These are phyloP conservation scores for Rhodotorula sp. DNA, from an alignment of 1,284 basidiomycete genomes.

Conservation along the genomic window DNA sequence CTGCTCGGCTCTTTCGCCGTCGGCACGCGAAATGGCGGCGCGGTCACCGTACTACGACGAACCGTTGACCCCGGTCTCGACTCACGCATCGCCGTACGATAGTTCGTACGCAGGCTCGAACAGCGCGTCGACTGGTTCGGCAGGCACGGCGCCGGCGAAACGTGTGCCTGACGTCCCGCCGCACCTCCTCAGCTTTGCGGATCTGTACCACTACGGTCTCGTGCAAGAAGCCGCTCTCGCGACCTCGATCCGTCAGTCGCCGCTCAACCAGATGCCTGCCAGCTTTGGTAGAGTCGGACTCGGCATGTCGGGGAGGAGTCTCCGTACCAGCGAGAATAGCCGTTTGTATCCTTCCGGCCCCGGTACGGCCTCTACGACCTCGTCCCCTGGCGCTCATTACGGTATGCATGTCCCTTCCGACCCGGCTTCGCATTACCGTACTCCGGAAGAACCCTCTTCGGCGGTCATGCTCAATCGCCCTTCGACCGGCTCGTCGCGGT, in stretches of 20 bases:
- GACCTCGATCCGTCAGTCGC: conserved; percentile 27
- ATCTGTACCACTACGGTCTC: conserved; percentile 40
- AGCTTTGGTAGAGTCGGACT: conserved; percentile 17
- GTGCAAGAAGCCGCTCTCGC: conserved; percentile 18
- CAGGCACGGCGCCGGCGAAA: too few species aligned
- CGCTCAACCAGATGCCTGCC: conserved; percentile 6
- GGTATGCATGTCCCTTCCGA: conserved; percentile 20
- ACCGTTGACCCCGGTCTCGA: conserved; percentile 36
- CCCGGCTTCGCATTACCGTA: conserved; percentile 12
- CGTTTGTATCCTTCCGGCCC: neutral
- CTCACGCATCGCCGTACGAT: conserved; percentile 9
- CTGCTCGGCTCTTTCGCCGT: conserved; percentile 32
- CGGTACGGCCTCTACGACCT: neutral
- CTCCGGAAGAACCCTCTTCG: conserved; percentile 18
- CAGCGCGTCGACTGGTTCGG: conserved; percentile 18
- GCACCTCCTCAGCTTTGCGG: conserved; percentile 40
- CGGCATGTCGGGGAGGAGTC: conserved; percentile 1
- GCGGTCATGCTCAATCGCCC: conserved; percentile 19
- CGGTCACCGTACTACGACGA: conserved; percentile 20
- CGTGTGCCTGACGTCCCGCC: neutral
- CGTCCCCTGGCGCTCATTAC: neutral
- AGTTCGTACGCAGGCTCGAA: conserved; percentile 23
- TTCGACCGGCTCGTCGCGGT: neutral
- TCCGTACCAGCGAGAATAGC: neutral
- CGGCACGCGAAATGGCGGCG: conserved; percentile 12